Base-by-base conservation (phyloP, 2,329 filamentous ascomycete genomes). In the Hymenoscyphus scutula region DNA sequence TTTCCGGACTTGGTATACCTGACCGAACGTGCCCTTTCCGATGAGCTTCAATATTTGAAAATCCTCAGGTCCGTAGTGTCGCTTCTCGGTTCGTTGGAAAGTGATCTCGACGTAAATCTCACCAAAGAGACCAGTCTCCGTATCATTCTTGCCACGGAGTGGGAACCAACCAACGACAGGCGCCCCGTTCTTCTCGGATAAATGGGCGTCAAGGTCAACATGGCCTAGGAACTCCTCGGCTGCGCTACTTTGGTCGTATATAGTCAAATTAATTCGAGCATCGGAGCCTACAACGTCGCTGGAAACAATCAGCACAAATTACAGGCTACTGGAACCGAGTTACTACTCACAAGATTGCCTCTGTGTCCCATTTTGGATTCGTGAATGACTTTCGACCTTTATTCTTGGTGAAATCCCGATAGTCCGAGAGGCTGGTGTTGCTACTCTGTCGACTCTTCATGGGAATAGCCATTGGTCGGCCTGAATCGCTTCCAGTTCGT, bases 1-100 rank as follows among this genome's bases (percentile, higher is more conserved):
- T 84, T 99, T 99, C 71, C 92, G 89, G 6, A 99, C 95, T 76
- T 99, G 95, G 75, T 98, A 99, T 1, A 99, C 95, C 76, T 99
- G 95, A 1, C 95, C 95, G 74, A 99, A 99, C 0, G 95, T 99
- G 60, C 95, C 95, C 78, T 98, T 98, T 66, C 95, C 95, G 68
- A 99, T 98, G 62, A 99, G 85, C 76, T 96, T 95, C 65, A 99
- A 79, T 59, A 99, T 96, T 70, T 96, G 89, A 76, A 99, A 99
- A 75, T 99, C 95, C 69, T 92, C 92, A 2, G 95, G 95, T 1
- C 95, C 95, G 72, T 94, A 96, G 67, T 95, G 91, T 76, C 89
- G 96, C 80, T 91, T 94, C 66, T 96, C 92, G 1, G 89, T 89
- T 73, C 89, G 88, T 72, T 97, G 91, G 75, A 95, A 99, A 23